A percentile compares a stretch with the other conserved stretches of the same genome.
phyloP scores from a whole-genome alignment of 495 filamentous ascomycete genomes.

The Sphaerosporella brunnea region DNA sequence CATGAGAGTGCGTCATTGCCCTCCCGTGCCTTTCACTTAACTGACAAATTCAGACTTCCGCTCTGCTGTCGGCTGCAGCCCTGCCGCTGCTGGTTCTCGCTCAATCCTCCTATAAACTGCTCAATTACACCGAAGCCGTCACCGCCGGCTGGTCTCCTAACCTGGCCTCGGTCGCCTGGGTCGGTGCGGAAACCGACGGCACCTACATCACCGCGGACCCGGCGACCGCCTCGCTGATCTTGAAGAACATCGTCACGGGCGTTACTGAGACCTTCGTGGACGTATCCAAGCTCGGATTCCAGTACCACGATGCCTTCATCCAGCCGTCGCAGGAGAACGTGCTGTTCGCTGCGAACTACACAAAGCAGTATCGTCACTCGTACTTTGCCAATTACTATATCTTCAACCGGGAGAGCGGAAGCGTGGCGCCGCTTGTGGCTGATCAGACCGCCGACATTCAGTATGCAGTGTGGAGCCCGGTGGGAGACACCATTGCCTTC shows the following conservation, averaged over 20 bases:
- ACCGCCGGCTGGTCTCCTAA: conserved; percentile 22
- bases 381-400: conserved; percentile 41
- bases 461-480: conserved; percentile 36
- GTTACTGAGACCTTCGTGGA: conserved; percentile 33
- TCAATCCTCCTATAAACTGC: conserved; percentile 24
- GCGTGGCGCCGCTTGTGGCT: conserved; percentile 30
- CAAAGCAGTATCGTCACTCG: conserved; percentile 40
- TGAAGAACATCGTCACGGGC: conserved; percentile 35
- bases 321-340: conserved; percentile 32
- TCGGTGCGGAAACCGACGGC: conserved; percentile 31
- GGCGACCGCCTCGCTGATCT: conserved; percentile 28
- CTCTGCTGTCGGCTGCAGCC: not conserved
- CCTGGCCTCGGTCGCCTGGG: conserved; percentile 32
- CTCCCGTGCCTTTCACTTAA: too few relatives aligned
- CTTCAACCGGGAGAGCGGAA: conserved; percentile 32
- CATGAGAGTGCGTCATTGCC: too few relatives aligned
- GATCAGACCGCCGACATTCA: conserved; percentile 38
- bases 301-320: conserved; percentile 29
- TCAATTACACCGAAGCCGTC: conserved; percentile 32
- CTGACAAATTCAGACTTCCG: not conserved
- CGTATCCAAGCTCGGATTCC: conserved; percentile 16
- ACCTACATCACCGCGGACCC: conserved; percentile 30
- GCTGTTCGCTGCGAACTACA: conserved; percentile 37
- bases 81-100: conserved; percentile 3
- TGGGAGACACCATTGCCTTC: conserved; percentile 36